These are phyloP conservation scores for Arabis alpina DNA, from an alignment of 345 rosid genomes.

Conservation along the genomic window DNA sequence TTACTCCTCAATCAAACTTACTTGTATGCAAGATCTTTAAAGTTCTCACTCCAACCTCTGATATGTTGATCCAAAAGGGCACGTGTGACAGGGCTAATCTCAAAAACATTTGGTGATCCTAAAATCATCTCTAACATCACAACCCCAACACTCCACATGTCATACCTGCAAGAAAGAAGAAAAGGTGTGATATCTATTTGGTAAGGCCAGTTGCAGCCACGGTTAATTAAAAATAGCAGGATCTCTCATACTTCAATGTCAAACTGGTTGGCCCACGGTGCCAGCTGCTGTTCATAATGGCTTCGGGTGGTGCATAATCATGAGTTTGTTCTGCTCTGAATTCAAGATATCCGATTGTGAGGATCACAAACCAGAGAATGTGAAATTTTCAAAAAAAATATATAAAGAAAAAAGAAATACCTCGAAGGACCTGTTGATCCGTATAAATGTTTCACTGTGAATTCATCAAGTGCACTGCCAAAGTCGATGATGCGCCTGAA, in stretches of 20 bases:
- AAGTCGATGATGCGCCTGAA: slow-evolving; percentile 93
- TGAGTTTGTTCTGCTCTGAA: slow-evolving; percentile 87
- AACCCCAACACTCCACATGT: slow-evolving; percentile 98
- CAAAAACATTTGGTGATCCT: slow-evolving; percentile 91
- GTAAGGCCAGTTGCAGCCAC: slow-evolving; percentile 6
- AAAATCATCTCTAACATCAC: slow-evolving; percentile 89
- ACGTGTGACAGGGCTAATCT: slow-evolving; percentile 65
- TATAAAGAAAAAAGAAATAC: slow-evolving; percentile 47
- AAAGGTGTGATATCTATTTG: slow-evolving; percentile 16
- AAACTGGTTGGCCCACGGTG: slow-evolving; percentile 62
- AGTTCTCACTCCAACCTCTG: slow-evolving; percentile 80
- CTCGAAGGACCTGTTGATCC: slow-evolving; percentile 89
- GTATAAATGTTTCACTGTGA: slow-evolving; percentile 76
- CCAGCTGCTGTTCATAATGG: slow-evolving; percentile 81
- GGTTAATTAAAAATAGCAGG: slow-evolving; percentile 11
- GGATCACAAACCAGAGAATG: slow-evolving; percentile 22
- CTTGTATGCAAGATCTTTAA: slow-evolving; percentile 93
- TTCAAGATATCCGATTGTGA: slow-evolving; percentile 23
- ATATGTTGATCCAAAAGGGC: slow-evolving; percentile 83
- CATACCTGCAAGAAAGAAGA: slow-evolving; percentile 58
- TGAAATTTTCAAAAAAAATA: slow-evolving; percentile 11
- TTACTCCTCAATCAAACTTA: slow-evolving; percentile 43
- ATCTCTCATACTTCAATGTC: slow-evolving; percentile 61
- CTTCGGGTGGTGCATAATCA: slow-evolving; percentile 89
- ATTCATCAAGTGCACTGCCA: slow-evolving; percentile 91